Evolutionary conservation across 805 yeast genomes (phyloP).

Genomic region (Yarrowia divulgata): DNA sequence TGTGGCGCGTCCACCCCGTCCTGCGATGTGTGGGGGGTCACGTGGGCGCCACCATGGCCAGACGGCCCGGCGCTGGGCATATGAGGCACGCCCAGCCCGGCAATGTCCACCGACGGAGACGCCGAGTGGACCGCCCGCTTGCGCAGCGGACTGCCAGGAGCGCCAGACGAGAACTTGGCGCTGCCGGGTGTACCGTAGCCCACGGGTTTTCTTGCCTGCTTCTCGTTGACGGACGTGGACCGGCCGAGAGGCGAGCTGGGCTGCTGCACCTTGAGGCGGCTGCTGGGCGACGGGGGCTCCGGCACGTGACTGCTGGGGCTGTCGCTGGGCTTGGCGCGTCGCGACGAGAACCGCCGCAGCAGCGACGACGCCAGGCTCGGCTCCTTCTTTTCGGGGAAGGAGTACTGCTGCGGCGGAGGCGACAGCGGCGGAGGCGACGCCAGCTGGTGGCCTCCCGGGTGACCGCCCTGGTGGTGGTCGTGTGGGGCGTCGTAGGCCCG

Average conservation of each 20-base stretch:
- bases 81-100: slow-evolving; percentile 7
- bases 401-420: slow-evolving; percentile 30
- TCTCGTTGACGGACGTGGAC: slow-evolving; percentile 43
- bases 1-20: slow-evolving; percentile 6
- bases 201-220: slow-evolving; percentile 44
- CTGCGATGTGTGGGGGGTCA: slow-evolving; percentile 9
- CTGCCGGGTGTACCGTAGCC: slow-evolving; percentile 19
- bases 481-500: slow-evolving; percentile 30
- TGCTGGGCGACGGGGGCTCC: slow-evolving; percentile 14
- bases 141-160: slow-evolving; percentile 19
- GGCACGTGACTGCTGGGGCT: not conserved
- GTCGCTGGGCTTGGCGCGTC: slow-evolving; percentile 32
- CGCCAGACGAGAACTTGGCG: not conserved
- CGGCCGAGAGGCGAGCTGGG: slow-evolving; percentile 40
- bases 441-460: not conserved
- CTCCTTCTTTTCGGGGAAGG: slow-evolving; percentile 36
- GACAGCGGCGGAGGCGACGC: slow-evolving; percentile 31
- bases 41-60: not conserved
- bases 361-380: slow-evolving; percentile 43
- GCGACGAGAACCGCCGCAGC: slow-evolving; percentile 44
- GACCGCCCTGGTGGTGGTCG: slow-evolving; percentile 13
- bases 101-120: slow-evolving; percentile 31
- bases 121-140: slow-evolving; percentile 36
- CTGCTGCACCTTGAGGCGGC: slow-evolving; percentile 27
- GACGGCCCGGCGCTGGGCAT: not conserved